Conservation (phyloP, 176 grass and related monocot genomes). For the Oryza nivara region DNA sequence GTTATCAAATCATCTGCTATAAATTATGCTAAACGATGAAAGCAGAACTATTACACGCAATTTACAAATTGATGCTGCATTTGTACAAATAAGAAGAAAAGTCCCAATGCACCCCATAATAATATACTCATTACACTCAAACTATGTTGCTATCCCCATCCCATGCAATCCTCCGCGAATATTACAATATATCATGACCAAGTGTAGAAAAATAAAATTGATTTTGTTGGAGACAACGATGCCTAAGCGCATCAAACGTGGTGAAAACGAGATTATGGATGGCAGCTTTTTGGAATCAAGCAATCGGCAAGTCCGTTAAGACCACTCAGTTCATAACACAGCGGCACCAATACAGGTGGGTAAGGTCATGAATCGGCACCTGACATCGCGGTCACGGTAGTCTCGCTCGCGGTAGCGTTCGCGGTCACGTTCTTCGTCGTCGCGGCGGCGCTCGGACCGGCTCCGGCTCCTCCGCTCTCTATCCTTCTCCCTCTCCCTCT, state of each 20-base stretch:
- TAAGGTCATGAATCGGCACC: constrained; percentile 56
- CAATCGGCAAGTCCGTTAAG: not conserved
- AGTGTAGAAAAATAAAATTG: not conserved
- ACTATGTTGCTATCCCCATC: not conserved
- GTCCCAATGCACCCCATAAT: not conserved
- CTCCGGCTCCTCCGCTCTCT: constrained; percentile 79
- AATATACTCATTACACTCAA: not conserved
- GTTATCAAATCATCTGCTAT: not conserved
- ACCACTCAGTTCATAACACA: not conserved
- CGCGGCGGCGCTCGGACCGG: constrained; percentile 60
- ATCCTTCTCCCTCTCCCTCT: constrained; percentile 39
- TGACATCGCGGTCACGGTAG: constrained; percentile 71
- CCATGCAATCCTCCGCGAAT: not conserved
- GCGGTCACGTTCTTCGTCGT: constrained; percentile 58
- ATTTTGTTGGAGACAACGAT: not conserved
- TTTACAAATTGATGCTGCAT: not conserved
- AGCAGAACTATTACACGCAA: not conserved
- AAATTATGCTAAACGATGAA: not conserved
- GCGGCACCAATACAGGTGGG: not conserved
- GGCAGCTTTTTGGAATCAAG: not conserved
- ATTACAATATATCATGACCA: not conserved
- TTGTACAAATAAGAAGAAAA: not conserved
- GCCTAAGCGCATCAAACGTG: not conserved
- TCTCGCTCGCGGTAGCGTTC: constrained; percentile 62
- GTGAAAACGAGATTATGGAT: not conserved